These are phyloP conservation scores for Amaranthus palmeri DNA, from an alignment of 148 eudicot species.

Conservation along the genomic window DNA sequence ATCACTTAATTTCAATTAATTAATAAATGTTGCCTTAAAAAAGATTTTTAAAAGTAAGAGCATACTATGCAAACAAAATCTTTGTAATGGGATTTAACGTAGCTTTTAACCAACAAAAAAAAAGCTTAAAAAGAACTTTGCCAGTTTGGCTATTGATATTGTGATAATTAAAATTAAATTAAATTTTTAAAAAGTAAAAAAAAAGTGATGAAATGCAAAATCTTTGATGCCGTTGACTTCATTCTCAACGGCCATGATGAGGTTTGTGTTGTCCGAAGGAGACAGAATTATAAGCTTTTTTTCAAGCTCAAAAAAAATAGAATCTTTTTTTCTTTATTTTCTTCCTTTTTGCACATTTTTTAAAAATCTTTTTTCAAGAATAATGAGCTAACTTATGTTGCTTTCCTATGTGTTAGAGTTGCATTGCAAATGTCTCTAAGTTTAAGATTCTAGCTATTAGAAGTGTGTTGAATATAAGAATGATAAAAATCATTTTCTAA, in stretches of 20 bases:
- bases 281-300: constrained; percentile 49
- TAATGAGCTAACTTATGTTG: constrained; percentile 19
- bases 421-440: no score
- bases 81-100: constrained; percentile 18
- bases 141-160: no score
- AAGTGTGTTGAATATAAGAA: no score
- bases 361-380: constrained; percentile 14
- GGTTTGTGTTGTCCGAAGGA: constrained; percentile 39
- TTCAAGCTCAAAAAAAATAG: constrained; percentile 21
- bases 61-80: constrained; percentile 22
- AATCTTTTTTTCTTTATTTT: constrained; percentile 7
- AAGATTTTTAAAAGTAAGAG: background rate
- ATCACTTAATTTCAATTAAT: constrained; percentile 13
- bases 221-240: constrained; percentile 51
- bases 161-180: background rate
- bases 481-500: no score
- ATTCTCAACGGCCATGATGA: constrained; percentile 49
- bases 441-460: no score
- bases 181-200: background rate
- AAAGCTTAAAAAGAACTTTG: constrained; percentile 4
- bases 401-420: background rate
- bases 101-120: constrained; percentile 19
- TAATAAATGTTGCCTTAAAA: background rate
- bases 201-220: constrained; percentile 6
- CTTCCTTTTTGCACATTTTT: background rate